Percentiles rank a stretch among this genome's conserved stretches.
Evolutionary conservation across 2,329 filamentous ascomycete species (phyloP).

Genomic region (Diaporthe vaccinii): DNA sequence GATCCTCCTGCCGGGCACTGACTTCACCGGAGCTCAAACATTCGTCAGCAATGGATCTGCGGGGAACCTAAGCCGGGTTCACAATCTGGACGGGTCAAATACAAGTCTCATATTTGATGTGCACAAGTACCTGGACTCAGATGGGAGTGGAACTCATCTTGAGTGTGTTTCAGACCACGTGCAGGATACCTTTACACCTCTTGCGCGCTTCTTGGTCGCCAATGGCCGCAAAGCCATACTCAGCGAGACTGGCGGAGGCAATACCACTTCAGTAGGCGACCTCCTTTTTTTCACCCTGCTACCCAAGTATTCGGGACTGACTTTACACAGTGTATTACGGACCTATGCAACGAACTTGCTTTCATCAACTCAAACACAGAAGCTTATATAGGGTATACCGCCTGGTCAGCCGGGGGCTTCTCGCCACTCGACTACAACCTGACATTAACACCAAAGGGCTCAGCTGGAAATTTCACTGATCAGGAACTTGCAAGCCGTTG

Average conservation of each 20-base stretch:
- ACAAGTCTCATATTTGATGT: constrained; percentile 70
- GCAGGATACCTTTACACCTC: constrained; percentile 57
- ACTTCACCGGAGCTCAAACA: constrained; percentile 65
- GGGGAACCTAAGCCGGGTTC: constrained; percentile 65
- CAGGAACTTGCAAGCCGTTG: constrained; percentile 30
- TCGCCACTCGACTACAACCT: constrained; percentile 55
- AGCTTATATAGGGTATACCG: constrained; percentile 61
- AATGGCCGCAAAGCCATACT: constrained; percentile 64
- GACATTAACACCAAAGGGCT: constrained; percentile 55
- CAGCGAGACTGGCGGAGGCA: constrained; percentile 67
- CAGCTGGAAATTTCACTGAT: constrained; percentile 41
- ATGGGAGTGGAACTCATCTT: constrained; percentile 64
- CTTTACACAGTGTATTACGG: constrained; percentile 53
- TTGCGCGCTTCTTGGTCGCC: constrained; percentile 61
- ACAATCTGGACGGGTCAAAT: constrained; percentile 70
- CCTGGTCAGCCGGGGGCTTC: constrained; percentile 62
- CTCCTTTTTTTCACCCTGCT: neutral
- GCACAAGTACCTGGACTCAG: constrained; percentile 70
- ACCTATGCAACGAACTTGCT: constrained; percentile 61
- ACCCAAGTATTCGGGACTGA: neutral
- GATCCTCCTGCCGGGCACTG: constrained; percentile 75
- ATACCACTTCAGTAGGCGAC: constrained; percentile 52
- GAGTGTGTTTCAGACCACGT: constrained; percentile 67
- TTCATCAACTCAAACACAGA: constrained; percentile 61
- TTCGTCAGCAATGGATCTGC: constrained; percentile 64